phyloP scores from a whole-genome alignment of 2,329 filamentous ascomycete species.

The Fusarium sp. region DNA sequence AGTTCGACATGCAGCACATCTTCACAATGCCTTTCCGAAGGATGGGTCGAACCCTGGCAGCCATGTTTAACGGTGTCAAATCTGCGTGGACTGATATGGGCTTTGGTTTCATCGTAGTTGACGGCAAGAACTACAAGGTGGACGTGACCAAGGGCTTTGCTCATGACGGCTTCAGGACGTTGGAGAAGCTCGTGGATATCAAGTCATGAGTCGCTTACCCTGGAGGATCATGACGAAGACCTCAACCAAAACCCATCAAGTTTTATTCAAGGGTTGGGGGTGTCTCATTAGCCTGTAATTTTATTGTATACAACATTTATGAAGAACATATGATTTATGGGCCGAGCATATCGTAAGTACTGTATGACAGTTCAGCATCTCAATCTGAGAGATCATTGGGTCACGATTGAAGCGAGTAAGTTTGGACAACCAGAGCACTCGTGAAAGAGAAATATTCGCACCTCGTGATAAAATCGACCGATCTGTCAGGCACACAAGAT shows the following conservation, averaged over 20 bases:
- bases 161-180: constrained; percentile 66
- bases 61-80: constrained; percentile 57
- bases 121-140: constrained; percentile 64
- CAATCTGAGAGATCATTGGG: neutral
- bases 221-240: neutral
- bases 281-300: constrained; percentile 34
- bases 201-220: constrained; percentile 24
- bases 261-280: neutral
- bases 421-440: neutral
- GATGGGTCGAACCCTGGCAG: constrained; percentile 53
- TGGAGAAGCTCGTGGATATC: constrained; percentile 64
- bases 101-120: constrained; percentile 61
- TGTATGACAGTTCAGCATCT: neutral
- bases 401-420: neutral
- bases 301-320: constrained; percentile 28
- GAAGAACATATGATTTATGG: neutral
- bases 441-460: neutral
- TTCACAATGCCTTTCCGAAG: constrained; percentile 68
- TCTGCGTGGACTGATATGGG: constrained; percentile 67
- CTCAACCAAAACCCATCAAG: neutral
- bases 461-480: constrained; percentile 31
- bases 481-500: constrained; percentile 8
- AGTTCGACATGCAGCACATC: constrained; percentile 65
- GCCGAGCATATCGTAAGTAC: neutral
- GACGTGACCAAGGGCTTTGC: constrained; percentile 68